Evolutionary conservation across 1,139 yeast genomes (phyloP), one percentile per base, ranked within the genome.

Genomic region (Yamadazyma diddensiae): DNA sequence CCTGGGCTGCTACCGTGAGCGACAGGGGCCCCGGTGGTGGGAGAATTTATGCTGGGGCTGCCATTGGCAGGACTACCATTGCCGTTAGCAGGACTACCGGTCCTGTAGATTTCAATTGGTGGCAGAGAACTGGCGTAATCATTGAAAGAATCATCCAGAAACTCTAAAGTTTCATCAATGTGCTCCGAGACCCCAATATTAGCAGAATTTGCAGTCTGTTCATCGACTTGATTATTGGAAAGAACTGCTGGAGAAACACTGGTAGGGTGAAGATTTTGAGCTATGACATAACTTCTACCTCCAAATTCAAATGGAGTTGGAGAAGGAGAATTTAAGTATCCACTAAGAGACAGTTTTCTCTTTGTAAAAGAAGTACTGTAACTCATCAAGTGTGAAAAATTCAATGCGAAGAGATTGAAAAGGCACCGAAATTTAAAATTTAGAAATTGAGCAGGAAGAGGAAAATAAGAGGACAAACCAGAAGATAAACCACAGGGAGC

Each of bases 141-240:
- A 2, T 30, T 21, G 15, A 29, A 38, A 5, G 36, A 26, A 11
- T 35, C 35, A 15, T 31, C 32, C 19, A 29, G 14, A 21, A 28
- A 30, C 2, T 26, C 28, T 15, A 18, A 15, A 10, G 25, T 18
- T 5, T 15, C 30, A 13, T 33, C 30, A 5, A 24, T 26, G 16
- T 32, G 33, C 19, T 28, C 36, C 26, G 24, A 16, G 3, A 81
- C 82, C 1, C 78, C 81, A 33, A 80, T 71, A 21, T 65, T 65
- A 10, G 87, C 83, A 41, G 79, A 63, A 34, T 66, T 75, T 3
- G 82, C 84, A 0, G 85, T 73, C 40, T 79, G 82, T 41, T 77
- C 84, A 38, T 82, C 77, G 28, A 81, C 68, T 12, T 77, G 71
- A 22, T 55, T 49, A 1, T 73, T 73, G 0, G 77, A 62, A 41